Evolutionary conservation across 805 yeast genomes (phyloP).

Genomic region (Groenewaldozyma salmanticensis): DNA sequence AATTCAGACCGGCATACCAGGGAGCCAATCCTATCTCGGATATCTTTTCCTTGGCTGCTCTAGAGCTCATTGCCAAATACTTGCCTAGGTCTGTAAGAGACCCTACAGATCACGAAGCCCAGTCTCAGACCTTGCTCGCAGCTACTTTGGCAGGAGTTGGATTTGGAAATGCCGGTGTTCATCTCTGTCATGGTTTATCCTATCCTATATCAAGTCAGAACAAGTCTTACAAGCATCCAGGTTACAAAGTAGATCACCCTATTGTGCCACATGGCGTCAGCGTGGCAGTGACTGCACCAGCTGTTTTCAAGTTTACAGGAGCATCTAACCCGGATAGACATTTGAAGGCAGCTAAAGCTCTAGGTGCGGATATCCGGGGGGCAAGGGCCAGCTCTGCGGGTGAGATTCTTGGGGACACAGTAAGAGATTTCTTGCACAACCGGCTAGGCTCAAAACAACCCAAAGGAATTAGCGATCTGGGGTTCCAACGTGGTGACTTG

Average conservation of each 20-base stretch:
- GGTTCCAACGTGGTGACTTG: conserved; percentile 26
- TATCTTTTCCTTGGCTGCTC: conserved; percentile 34
- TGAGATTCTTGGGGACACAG: conserved; percentile 29
- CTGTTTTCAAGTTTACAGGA: conserved; percentile 32
- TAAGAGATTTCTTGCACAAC: conserved; percentile 25
- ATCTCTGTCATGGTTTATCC: conserved; percentile 35
- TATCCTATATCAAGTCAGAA: conserved; percentile 32
- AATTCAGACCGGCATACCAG: conserved; percentile 32
- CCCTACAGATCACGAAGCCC: conserved; percentile 34
- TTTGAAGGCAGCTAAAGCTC: conserved; percentile 27
- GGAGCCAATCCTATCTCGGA: conserved; percentile 40
- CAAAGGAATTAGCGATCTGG: conserved; percentile 27
- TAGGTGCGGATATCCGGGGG: conserved; percentile 29
- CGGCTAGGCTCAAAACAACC: conserved; percentile 30
- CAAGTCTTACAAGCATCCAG: conserved; percentile 28
- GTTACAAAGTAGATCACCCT: conserved; percentile 32
- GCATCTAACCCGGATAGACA: conserved; percentile 33
- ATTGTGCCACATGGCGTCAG: conserved; percentile 37
- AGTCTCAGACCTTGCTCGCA: conserved; percentile 34
- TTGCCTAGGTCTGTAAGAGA: conserved; percentile 31
- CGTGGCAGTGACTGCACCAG: conserved; percentile 38
- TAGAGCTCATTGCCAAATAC: conserved; percentile 32
- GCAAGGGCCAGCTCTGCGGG: conserved; percentile 31
- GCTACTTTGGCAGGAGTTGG: conserved; percentile 39
- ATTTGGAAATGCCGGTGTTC: conserved; percentile 37